Percentiles rank a stretch among this genome's conserved stretches.
Evolutionary conservation across 2,329 filamentous ascomycete genomes (phyloP).

Genomic region (Hypoxylon sp.): DNA sequence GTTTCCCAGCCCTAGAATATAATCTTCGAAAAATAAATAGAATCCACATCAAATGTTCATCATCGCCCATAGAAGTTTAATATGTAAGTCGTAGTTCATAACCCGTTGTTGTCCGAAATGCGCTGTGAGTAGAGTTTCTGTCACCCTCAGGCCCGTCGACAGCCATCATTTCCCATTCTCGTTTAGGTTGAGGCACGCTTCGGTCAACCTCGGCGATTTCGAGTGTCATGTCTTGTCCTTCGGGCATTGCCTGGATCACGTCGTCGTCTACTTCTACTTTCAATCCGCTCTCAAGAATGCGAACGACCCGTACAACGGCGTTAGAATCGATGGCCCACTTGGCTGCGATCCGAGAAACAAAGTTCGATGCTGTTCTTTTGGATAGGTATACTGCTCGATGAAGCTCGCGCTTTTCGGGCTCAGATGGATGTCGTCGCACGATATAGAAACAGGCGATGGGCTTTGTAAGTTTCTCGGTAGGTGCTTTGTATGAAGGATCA

Average conservation of each 20-base stretch:
- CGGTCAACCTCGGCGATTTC: slow-evolving; percentile 70
- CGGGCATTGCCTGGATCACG: slow-evolving; percentile 83
- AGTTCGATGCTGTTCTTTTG: slow-evolving; percentile 80
- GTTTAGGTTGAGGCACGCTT: slow-evolving; percentile 61
- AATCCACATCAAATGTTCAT: slow-evolving; percentile 30
- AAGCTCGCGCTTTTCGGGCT: slow-evolving; percentile 70
- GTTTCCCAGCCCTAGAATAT: slow-evolving; percentile 39
- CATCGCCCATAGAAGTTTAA: slow-evolving; percentile 53
- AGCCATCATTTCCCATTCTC: slow-evolving; percentile 76
- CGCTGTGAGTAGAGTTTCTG: slow-evolving; percentile 52
- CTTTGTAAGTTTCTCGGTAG: slow-evolving; percentile 78
- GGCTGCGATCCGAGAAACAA: slow-evolving; percentile 78
- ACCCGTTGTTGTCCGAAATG: slow-evolving; percentile 53
- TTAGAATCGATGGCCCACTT: slow-evolving; percentile 87
- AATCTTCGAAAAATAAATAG: slow-evolving; percentile 39
- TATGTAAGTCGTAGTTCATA: slow-evolving; percentile 65
- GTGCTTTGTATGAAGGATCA: slow-evolving; percentile 87
- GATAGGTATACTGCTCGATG: slow-evolving; percentile 90
- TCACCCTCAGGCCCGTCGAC: slow-evolving; percentile 64
- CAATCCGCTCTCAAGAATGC: slow-evolving; percentile 80
- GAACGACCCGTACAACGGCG: slow-evolving; percentile 79
- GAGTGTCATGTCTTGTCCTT: slow-evolving; percentile 92
- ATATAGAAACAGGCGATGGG: slow-evolving; percentile 92
- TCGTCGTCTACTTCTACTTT: slow-evolving; percentile 93
- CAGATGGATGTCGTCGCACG: slow-evolving; percentile 67